Percentiles rank a stretch among this genome's conserved stretches.
Evolutionary conservation across 2,329 filamentous ascomycete genomes (phyloP).

Genomic region (Aureobasidium sp.): DNA sequence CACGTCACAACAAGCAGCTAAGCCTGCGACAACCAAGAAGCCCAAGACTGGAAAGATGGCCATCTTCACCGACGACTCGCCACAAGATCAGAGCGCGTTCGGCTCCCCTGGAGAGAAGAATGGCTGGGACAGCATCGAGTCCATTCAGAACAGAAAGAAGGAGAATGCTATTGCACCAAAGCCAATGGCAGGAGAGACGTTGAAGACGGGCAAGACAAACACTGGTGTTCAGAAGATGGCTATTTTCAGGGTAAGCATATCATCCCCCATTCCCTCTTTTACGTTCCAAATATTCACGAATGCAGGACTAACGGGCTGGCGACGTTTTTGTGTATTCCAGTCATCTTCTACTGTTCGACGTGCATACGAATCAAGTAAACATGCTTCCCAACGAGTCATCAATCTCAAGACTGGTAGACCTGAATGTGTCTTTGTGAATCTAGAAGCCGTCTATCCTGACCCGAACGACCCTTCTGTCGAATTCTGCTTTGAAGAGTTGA

Average conservation of each 20-base stretch:
- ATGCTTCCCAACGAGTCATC: slow-evolving; percentile 68
- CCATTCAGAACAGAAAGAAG: slow-evolving; percentile 81
- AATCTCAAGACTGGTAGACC: slow-evolving; percentile 77
- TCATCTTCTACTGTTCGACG: slow-evolving; percentile 15
- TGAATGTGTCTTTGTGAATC: slow-evolving; percentile 80
- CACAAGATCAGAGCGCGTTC: slow-evolving; percentile 42
- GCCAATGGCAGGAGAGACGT: slow-evolving; percentile 85
- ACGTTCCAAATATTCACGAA: slow-evolving; percentile 70
- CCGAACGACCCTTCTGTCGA: slow-evolving; percentile 62
- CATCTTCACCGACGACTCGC: slow-evolving; percentile 70
- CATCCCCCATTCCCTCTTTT: slow-evolving; percentile 29
- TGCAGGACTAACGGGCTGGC: slow-evolving; percentile 73
- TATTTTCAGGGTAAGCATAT: slow-evolving; percentile 81
- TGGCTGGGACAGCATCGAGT: slow-evolving; percentile 90
- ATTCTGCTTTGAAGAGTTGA: slow-evolving; percentile 85
- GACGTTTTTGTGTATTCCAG: slow-evolving; percentile 17
- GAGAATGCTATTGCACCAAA: slow-evolving; percentile 82
- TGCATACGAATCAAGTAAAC: slow-evolving; percentile 22
- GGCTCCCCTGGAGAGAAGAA: slow-evolving; percentile 44
- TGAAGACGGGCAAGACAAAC: slow-evolving; percentile 82
- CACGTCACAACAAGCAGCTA: slow-evolving; percentile 59
- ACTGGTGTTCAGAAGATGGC: slow-evolving; percentile 71
- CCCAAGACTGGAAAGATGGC: slow-evolving; percentile 73
- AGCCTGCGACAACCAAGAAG: slow-evolving; percentile 47
- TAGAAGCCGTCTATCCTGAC: slow-evolving; percentile 78